Conservation (phyloP, 2,329 filamentous ascomycete species). For the Thelonectria blattea region DNA sequence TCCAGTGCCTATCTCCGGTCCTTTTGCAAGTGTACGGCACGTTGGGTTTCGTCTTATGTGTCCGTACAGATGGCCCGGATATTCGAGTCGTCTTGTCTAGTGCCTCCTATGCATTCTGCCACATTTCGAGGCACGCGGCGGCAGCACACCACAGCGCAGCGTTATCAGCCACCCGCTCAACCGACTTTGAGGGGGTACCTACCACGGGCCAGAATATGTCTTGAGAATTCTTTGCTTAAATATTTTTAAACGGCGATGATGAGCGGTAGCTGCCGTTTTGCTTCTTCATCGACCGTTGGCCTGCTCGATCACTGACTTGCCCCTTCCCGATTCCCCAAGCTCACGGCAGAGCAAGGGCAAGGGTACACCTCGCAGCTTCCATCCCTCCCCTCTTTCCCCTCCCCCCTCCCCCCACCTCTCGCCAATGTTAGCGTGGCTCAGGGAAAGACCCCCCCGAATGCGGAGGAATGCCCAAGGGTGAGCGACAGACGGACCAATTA, state of each 20-base stretch:
- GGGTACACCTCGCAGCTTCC: slow-evolving; percentile 1
- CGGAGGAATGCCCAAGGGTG: slow-evolving; percentile 13
- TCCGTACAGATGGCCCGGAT: background rate
- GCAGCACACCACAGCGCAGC: background rate
- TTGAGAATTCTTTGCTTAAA: no score
- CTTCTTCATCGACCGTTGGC: background rate
- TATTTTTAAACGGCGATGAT: no score
- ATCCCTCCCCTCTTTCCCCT: background rate
- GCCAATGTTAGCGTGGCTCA: slow-evolving; percentile 6
- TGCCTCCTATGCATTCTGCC: background rate
- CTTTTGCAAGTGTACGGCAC: no score
- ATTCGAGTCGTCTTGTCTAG: background rate
- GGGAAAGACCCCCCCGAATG: slow-evolving; percentile 3
- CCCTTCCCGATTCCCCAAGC: background rate
- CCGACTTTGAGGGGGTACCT: background rate
- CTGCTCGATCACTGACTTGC: background rate
- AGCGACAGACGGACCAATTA: slow-evolving; percentile 4
- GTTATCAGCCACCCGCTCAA: background rate
- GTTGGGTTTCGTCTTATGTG: no score
- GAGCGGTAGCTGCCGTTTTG: background rate
- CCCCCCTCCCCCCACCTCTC: slow-evolving; percentile 1
- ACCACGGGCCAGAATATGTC: background rate
- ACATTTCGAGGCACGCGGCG: background rate
- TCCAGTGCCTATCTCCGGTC: background rate
- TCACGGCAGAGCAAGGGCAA: slow-evolving; percentile 4